These are phyloP conservation scores for Margaritispora aquatica DNA, from an alignment of 495 filamentous ascomycete species.

Conservation along the genomic window DNA sequence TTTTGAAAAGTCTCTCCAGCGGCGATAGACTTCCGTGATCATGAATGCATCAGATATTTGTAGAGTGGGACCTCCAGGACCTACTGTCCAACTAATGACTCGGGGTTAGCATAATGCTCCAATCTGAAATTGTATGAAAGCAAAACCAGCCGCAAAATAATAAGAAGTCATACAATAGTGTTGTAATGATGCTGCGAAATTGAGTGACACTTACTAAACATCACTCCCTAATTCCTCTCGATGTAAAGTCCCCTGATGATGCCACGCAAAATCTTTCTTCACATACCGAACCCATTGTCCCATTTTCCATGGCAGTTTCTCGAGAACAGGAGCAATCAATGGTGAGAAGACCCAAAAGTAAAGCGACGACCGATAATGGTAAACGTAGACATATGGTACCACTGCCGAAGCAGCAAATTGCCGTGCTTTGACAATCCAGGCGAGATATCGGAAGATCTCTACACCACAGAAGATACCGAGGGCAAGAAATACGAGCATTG, in stretches of 20 bases:
- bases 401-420: not conserved
- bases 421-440: not conserved
- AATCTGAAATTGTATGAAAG: too few relatives aligned
- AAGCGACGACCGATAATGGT: not conserved
- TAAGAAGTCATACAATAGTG: too few relatives aligned
- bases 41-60: slow-evolving; percentile 46
- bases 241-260: slow-evolving; percentile 10
- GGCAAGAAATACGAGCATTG: not conserved
- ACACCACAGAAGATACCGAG: not conserved
- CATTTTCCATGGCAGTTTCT: not conserved
- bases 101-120: not conserved
- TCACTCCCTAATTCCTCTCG: slow-evolving; percentile 35
- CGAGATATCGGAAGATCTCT: not conserved
- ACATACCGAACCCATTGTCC: slow-evolving; percentile 8
- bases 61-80: slow-evolving; percentile 25
- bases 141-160: too few relatives aligned
- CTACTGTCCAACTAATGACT: slow-evolving; percentile 11
- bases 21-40: slow-evolving; percentile 50
- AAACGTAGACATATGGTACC: not conserved
- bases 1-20: slow-evolving; percentile 63
- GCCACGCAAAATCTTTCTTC: slow-evolving; percentile 6
- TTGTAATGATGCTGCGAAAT: too few relatives aligned
- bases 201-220: slow-evolving; percentile 23
- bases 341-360: slow-evolving; percentile 7
- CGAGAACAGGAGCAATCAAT: slow-evolving; percentile 1